phyloP scores from a whole-genome alignment of 352 stramenopile species.

The Phytophthora ramorum region DNA sequence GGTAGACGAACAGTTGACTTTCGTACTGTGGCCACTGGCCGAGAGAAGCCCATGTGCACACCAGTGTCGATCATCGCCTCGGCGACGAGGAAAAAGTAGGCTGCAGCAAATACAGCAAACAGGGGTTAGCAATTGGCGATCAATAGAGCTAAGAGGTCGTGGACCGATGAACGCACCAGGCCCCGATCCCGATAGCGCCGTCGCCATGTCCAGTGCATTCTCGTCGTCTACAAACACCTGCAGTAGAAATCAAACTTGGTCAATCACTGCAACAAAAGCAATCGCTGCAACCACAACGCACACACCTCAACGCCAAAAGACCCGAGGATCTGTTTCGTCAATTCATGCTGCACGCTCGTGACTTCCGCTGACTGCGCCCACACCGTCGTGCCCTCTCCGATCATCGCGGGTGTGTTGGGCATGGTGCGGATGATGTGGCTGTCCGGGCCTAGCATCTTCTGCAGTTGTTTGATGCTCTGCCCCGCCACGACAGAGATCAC shows the following conservation, averaged over 20 bases:
- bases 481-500: slow-evolving; percentile 90
- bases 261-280: background rate
- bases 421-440: slow-evolving; percentile 93
- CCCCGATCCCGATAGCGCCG: slow-evolving; percentile 92
- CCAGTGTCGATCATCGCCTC: slow-evolving; percentile 96
- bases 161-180: slow-evolving; percentile 52
- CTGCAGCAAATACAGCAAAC: slow-evolving; percentile 29
- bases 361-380: slow-evolving; percentile 89
- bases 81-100: slow-evolving; percentile 96
- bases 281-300: background rate
- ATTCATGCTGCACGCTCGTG: slow-evolving; percentile 72
- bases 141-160: background rate
- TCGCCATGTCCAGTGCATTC: slow-evolving; percentile 95
- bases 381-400: slow-evolving; percentile 95
- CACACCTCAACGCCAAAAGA: slow-evolving; percentile 91
- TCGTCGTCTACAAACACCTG: slow-evolving; percentile 95
- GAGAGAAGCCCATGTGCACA: slow-evolving; percentile 96
- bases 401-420: slow-evolving; percentile 96
- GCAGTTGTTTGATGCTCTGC: slow-evolving; percentile 78
- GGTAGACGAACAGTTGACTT: background rate
- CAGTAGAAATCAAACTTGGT: background rate
- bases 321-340: slow-evolving; percentile 88
- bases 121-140: background rate
- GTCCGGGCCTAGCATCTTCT: slow-evolving; percentile 58
- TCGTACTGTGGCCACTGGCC: slow-evolving; percentile 88